Evolutionary conservation across 2,329 filamentous ascomycete genomes (phyloP).

Genomic region (Zalaria sp.): DNA sequence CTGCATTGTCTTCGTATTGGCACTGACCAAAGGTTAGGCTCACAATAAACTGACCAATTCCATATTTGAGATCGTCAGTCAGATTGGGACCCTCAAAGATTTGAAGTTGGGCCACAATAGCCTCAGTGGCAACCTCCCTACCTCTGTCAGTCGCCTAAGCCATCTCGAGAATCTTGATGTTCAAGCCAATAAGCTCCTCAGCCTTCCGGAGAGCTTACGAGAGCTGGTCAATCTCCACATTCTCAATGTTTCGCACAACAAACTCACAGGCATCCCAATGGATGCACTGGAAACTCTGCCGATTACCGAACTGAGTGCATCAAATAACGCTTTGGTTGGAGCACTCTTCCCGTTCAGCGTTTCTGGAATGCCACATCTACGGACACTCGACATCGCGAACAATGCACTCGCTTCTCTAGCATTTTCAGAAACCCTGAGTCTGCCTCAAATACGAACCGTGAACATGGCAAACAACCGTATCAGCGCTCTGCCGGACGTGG

Average conservation of each 20-base stretch:
- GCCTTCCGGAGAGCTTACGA: slow-evolving; percentile 53
- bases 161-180: slow-evolving; percentile 71
- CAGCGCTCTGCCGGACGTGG: slow-evolving; percentile 55
- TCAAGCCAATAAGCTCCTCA: slow-evolving; percentile 63
- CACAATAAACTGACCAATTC: slow-evolving; percentile 67
- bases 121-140: slow-evolving; percentile 52
- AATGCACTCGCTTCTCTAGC: slow-evolving; percentile 53
- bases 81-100: slow-evolving; percentile 60
- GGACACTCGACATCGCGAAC: slow-evolving; percentile 61
- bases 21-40: slow-evolving; percentile 36
- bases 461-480: slow-evolving; percentile 73
- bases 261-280: slow-evolving; percentile 57
- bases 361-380: slow-evolving; percentile 39
- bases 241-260: slow-evolving; percentile 70
- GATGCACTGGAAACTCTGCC: slow-evolving; percentile 52
- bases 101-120: slow-evolving; percentile 70
- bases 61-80: slow-evolving; percentile 56
- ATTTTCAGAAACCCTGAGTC: slow-evolving; percentile 34
- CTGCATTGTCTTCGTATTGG: too few relatives aligned
- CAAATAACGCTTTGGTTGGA: slow-evolving; percentile 66
- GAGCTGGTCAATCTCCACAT: slow-evolving; percentile 56
- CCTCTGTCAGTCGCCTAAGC: slow-evolving; percentile 47
- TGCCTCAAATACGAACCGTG: slow-evolving; percentile 62
- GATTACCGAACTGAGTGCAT: slow-evolving; percentile 57
- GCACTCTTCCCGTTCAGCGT: slow-evolving; percentile 53